A percentile compares a stretch with the other conserved stretches of the same genome.
Evolutionary conservation across 805 yeast genomes (phyloP).

Genomic region (Nakazawaea molendinolei): DNA sequence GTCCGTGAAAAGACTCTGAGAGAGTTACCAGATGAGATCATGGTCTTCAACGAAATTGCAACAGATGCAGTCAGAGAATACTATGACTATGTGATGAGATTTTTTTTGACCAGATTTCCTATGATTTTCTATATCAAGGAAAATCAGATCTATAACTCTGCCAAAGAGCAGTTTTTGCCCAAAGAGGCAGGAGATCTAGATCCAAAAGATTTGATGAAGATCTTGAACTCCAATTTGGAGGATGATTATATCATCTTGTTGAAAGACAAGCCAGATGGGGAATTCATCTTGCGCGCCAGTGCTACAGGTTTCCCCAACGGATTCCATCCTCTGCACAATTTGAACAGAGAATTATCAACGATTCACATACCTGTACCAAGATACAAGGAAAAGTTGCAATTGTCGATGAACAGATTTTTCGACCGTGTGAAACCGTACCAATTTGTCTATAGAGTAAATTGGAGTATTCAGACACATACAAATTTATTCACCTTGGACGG

Average conservation of each 20-base stretch:
- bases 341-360: conserved; percentile 46
- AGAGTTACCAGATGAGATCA: conserved; percentile 25
- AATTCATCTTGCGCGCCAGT: conserved; percentile 52
- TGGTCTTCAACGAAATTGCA: conserved; percentile 26
- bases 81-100: conserved; percentile 37
- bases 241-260: conserved; percentile 58
- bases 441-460: conserved; percentile 58
- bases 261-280: conserved; percentile 34
- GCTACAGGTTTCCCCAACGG: conserved; percentile 66
- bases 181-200: conserved; percentile 13
- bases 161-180: conserved; percentile 36
- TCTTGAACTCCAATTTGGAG: conserved; percentile 34
- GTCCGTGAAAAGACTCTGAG: conserved; percentile 29
- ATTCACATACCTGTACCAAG: conserved; percentile 73
- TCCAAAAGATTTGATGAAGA: conserved; percentile 14
- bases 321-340: conserved; percentile 52
- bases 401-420: conserved; percentile 65
- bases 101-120: conserved; percentile 45
- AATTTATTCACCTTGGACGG: conserved; percentile 39
- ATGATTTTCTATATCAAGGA: conserved; percentile 34
- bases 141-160: conserved; percentile 27
- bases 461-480: conserved; percentile 63
- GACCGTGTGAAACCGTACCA: conserved; percentile 44
- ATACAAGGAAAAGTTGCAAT: conserved; percentile 46
- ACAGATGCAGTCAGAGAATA: conserved; percentile 39